Base-by-base conservation (phyloP, 495 filamentous ascomycete genomes). In the Neurospora intermedia region DNA sequence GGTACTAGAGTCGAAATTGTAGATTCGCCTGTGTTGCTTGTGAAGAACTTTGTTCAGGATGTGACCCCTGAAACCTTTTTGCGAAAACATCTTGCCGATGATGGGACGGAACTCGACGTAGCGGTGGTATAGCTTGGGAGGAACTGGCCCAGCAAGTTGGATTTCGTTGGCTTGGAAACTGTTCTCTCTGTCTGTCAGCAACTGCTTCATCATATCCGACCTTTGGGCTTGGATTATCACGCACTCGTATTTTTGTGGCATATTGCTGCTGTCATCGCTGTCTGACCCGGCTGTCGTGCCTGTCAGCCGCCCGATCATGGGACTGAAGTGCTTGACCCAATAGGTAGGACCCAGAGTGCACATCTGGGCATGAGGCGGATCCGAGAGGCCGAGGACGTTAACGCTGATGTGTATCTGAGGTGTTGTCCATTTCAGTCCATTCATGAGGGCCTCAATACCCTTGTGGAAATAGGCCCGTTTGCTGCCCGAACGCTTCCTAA, bases 111-210 rank as follows among this genome's bases (percentile, higher is more conserved):
- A 97, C 78, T 96, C 94, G 66, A 98, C 94, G 81, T 90, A 98
- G 73, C 92, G 90, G 78, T 97, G 94, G 78, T 96, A 96, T 38
- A 98, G 84, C 69, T 88, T 82, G 4, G 86, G 79, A 0, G 95
- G 94, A 0, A 94, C 91, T 0, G 95, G 95, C 0, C 95, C 95
- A 31, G 86, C 84, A 40, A 98, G 87, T 74, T 98, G 95, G 66
- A 98, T 89, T 75, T 97, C 91, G 79, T 94, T 96, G 45, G 95
- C 93, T 87, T 97, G 93, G 83, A 98, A 98, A 80, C 91, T 94
- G 75, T n/a, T n/a, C 69, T 73, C 45, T 1, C 15, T 7, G 48
- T 5, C 23, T 43, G 54, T 77, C 70, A 75, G 77, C 38, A 43
- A 35, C 2, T 18, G 54, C 27, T 4, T 69, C 38, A 20, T 43